Conservation (phyloP, 306 rosid species). For the Gillenia trifoliata region DNA sequence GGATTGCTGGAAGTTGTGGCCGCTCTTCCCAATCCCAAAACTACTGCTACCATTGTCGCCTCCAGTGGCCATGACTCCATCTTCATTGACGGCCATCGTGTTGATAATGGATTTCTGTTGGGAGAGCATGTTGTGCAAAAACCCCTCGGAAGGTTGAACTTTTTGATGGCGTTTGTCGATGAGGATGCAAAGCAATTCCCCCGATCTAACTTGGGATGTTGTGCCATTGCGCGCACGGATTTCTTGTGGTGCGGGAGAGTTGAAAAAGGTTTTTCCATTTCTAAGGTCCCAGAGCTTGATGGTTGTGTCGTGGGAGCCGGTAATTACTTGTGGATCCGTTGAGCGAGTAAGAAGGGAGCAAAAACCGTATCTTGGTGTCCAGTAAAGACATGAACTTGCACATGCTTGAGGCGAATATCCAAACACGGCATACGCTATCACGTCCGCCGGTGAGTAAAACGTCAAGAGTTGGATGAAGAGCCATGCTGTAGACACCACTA, state of each 20-base stretch:
- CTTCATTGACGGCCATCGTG: conserved; percentile 95
- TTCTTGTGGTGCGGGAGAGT: conserved; percentile 85
- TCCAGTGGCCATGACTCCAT: conserved; percentile 92
- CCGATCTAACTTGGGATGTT: conserved; percentile 65
- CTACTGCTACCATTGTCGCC: conserved; percentile 98
- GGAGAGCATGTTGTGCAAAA: conserved; percentile 95
- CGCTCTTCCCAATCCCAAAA: conserved; percentile 99
- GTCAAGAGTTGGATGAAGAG: conserved; percentile 90
- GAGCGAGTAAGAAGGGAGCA: conserved; percentile 91
- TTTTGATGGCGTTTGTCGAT: conserved; percentile 91
- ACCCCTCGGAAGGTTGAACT: conserved; percentile 85
- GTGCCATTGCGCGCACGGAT: conserved; percentile 86
- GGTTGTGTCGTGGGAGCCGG: conserved; percentile 92
- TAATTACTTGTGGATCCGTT: conserved; percentile 93
- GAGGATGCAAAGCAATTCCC: conserved; percentile 92
- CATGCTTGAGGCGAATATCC: conserved; percentile 84
- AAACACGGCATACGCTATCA: conserved; percentile 97
- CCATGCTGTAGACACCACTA: conserved; percentile 94
- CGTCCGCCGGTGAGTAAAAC: conserved; percentile 95
- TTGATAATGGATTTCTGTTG: conserved; percentile 94
- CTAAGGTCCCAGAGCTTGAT: conserved; percentile 95
- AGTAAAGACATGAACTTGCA: conserved; percentile 74
- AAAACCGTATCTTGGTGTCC: conserved; percentile 92
- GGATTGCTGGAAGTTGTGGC: conserved; percentile 89
- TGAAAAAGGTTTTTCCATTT: conserved; percentile 34